Conservation (phyloP, 108 stramenopile genomes). For the Pseudonitzschia delicatissima region DNA sequence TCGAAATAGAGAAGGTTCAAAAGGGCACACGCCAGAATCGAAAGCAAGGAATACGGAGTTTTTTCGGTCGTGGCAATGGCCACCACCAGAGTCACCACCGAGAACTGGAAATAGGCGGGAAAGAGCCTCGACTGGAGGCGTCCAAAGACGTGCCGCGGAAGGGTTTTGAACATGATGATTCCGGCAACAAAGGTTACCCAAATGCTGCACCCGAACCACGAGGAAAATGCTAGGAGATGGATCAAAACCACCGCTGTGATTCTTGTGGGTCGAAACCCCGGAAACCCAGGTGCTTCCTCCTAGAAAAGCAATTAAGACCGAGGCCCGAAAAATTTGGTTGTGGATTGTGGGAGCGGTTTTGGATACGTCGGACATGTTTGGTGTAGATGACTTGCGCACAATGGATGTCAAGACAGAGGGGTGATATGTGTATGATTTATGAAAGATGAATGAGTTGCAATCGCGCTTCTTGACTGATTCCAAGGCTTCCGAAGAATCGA, state of each 20-base stretch:
- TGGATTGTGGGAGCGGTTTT: constrained; percentile 7
- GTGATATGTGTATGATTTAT: too few species aligned
- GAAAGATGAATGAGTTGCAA: too few species aligned
- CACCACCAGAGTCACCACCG: constrained; percentile 45
- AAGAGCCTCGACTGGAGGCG: constrained; percentile 78
- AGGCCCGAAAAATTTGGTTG: constrained; percentile 13
- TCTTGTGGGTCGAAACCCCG: neutral
- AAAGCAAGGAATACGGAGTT: constrained; percentile 29
- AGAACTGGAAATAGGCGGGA: constrained; percentile 71
- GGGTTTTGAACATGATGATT: constrained; percentile 80
- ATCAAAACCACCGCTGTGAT: constrained; percentile 31
- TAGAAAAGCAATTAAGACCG: neutral
- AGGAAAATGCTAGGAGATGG: constrained; percentile 63
- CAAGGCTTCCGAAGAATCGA: too few species aligned
- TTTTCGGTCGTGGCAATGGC: constrained; percentile 28
- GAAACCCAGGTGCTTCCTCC: constrained; percentile 1
- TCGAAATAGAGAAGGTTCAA: constrained; percentile 72
- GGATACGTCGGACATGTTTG: constrained; percentile 18
- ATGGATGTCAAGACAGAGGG: too few species aligned
- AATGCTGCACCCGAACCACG: constrained; percentile 70
- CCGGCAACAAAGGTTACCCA: constrained; percentile 80
- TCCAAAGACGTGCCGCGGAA: constrained; percentile 82
- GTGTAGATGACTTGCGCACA: too few species aligned
- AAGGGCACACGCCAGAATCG: constrained; percentile 50
- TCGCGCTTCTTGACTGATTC: too few species aligned